phyloP scores from a whole-genome alignment of 148 eudicot genomes.

The Dianthus caryophyllus region DNA sequence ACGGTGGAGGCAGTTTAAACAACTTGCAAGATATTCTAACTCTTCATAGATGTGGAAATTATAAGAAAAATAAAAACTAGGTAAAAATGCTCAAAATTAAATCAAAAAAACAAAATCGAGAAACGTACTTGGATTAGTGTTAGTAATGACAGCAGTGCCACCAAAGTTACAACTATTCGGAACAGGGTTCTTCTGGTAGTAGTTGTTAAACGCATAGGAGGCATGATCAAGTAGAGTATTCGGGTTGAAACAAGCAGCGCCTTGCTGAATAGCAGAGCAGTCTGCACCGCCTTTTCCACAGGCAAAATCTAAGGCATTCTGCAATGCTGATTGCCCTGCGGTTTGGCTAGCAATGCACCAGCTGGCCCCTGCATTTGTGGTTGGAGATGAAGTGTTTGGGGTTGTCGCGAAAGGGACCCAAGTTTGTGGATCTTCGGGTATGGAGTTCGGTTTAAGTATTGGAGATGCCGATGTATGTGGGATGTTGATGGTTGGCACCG shows the following conservation, averaged over 20 bases:
- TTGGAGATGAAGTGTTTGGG: constrained; percentile 28
- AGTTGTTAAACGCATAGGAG: constrained; percentile 63
- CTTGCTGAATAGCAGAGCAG: constrained; percentile 52
- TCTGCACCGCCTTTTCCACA: constrained; percentile 63
- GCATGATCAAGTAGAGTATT: constrained; percentile 48
- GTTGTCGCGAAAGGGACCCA: constrained; percentile 29
- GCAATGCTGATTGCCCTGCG: constrained; percentile 43
- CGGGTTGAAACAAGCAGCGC: constrained; percentile 49
- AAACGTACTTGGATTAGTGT: constrained; percentile 88
- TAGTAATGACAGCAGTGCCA: constrained; percentile 65
- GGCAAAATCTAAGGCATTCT: constrained; percentile 63
- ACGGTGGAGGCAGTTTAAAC: too few species aligned
- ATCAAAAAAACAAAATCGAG: not conserved
- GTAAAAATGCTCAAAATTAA: not conserved
- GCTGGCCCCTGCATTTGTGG: constrained; percentile 31
- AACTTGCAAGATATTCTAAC: too few species aligned
- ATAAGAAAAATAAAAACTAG: too few species aligned
- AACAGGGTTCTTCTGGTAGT: constrained; percentile 68
- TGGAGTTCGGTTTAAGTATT: constrained; percentile 42
- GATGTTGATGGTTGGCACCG: constrained; percentile 55
- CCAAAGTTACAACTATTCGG: constrained; percentile 73
- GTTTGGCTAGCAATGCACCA: constrained; percentile 69
- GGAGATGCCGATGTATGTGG: constrained; percentile 36
- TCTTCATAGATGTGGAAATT: too few species aligned
- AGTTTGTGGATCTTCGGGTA: constrained; percentile 40